phyloP scores from a whole-genome alignment of 257 asterid species.

The Solanum chiquidenum region DNA sequence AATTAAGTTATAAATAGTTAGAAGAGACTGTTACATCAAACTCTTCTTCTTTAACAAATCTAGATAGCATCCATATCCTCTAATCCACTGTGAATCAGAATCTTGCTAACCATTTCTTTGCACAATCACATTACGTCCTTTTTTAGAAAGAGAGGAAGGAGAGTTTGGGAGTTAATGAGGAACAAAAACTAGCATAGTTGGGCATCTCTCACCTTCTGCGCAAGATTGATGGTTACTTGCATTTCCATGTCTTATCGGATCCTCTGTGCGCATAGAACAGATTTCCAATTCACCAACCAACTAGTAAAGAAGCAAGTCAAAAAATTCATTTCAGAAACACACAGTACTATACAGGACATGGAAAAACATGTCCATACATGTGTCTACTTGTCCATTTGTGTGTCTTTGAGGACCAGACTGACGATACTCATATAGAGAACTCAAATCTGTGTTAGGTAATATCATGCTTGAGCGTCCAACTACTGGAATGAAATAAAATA shows the following conservation, averaged over 20 bases:
- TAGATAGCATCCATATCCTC: not conserved
- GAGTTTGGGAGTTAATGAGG: not conserved
- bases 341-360: not conserved
- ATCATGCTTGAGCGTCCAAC: not conserved
- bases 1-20: not conserved
- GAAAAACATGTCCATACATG: not conserved
- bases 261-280: conserved; percentile 32
- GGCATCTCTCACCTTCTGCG: conserved; percentile 29
- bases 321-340: not conserved
- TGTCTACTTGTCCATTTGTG: not conserved
- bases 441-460: not conserved
- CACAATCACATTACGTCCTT: not conserved
- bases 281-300: conserved; percentile 63
- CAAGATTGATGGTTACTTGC: conserved; percentile 26
- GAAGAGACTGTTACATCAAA: not conserved
- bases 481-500: conserved; percentile 7
- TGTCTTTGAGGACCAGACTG: not conserved
- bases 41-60: not conserved
- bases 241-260: conserved; percentile 26
- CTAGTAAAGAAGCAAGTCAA: conserved; percentile 32
- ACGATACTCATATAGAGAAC: not conserved
- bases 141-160: not conserved
- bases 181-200: conserved; percentile 9
- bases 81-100: not conserved
- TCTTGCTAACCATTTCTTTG: not conserved